Base-by-base conservation (phyloP, 78 protist genomes). In the Chrysochromulina parva region DNA sequence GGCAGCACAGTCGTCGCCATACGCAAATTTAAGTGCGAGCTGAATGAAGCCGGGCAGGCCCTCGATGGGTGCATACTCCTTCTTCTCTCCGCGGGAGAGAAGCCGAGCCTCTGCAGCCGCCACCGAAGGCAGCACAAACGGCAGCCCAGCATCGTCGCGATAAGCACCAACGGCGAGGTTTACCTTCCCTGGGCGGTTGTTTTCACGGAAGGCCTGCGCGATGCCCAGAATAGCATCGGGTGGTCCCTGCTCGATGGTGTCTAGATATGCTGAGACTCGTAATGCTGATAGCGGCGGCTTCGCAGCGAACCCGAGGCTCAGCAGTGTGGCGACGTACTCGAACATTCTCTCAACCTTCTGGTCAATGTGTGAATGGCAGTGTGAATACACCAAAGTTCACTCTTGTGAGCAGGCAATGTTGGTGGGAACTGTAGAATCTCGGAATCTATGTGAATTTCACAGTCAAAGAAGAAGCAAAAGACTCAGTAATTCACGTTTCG, bases 161-260 rank as follows among this genome's bases (percentile, higher is more conserved):
- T 97, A 98, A 22, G 98, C 98, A 24, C 99, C 99, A 60, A 97
- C 90, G 17, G 94, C 94, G 52, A 97, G 86, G 76, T 90, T 93
- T 22, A 95, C 88, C 85, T 96, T 96, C 85, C 13, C n/a, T 24
- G 52, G 85, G 14, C 28, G n/a, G 20, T 65, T 10, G 93, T 92
- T 95, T n/a, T 67, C 93, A 59, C 85, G 58, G 94, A 38, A 93
- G 69, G 85, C 89, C 13, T 7, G 52, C 38, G n/a, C 66, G 57
- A 93, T 76, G 26, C 94, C 94, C 9, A 95, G 91, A 66, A 95
- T 95, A 24, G 95, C 90, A 26, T 95, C 96, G 1, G 90, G 76
- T 0, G 96, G 96, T 50, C 85, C 91, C 47, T 24, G 9, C 47
- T 26, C 47, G 47, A 66, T 38, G 7, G 9, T 26, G 73, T 14